Evolutionary conservation across 2,329 filamentous ascomycete species (phyloP).

Genomic region (Bipolaris cookei): DNA sequence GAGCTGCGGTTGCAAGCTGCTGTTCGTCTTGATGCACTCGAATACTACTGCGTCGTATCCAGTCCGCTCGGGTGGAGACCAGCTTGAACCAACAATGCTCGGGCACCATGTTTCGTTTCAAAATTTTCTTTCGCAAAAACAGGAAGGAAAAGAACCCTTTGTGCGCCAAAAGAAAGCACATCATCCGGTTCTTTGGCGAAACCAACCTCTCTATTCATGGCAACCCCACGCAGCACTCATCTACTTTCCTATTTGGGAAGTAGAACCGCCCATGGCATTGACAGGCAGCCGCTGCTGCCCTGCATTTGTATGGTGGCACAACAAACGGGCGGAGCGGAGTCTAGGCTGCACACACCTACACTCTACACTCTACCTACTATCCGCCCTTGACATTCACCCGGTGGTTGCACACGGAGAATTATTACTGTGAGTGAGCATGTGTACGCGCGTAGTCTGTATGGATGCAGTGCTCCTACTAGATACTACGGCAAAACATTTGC

Average conservation of each 20-base stretch:
- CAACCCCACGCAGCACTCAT: neutral
- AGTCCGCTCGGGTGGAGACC: neutral
- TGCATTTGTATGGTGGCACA: neutral
- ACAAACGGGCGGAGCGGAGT: neutral
- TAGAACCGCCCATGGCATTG: neutral
- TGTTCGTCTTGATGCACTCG: conserved; percentile 1
- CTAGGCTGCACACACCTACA: neutral
- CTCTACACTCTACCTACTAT: neutral
- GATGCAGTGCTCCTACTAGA: too few relatives aligned
- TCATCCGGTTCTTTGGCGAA: neutral
- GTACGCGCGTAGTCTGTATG: neutral
- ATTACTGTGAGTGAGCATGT: neutral
- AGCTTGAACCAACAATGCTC: neutral
- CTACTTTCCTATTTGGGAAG: conserved; percentile 9
- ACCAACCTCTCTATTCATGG: neutral
- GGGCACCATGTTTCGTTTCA: neutral
- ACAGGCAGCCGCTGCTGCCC: neutral
- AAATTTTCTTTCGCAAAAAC: neutral
- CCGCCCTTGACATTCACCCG: neutral
- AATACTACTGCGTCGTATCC: neutral
- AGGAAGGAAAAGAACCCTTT: too few relatives aligned
- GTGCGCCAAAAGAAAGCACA: neutral
- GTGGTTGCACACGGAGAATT: neutral
- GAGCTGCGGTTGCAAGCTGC: conserved; percentile 15
- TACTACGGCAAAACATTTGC: too few relatives aligned